Evolutionary conservation across 441 rosid species (phyloP).

Genomic region (Lepidium campestre): DNA sequence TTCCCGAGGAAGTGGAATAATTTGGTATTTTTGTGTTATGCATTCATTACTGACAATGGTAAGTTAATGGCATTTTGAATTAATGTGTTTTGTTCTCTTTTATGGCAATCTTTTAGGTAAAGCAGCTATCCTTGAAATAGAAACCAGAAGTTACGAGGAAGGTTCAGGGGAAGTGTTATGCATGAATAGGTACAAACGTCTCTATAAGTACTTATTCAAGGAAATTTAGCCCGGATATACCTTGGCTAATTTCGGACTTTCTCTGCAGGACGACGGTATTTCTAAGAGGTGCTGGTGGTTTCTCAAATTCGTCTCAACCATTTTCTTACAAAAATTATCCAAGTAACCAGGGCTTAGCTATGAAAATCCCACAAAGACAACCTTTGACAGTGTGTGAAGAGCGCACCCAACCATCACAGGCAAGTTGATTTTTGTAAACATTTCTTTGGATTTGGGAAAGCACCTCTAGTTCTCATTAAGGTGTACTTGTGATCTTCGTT

Average conservation of each 20-base stretch:
- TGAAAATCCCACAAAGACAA: constrained; percentile 60
- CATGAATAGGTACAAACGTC: constrained; percentile 62
- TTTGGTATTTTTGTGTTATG: neutral
- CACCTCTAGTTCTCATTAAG: neutral
- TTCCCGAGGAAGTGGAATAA: neutral
- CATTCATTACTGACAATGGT: neutral
- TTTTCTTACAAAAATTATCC: constrained; percentile 74
- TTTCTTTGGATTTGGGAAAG: neutral
- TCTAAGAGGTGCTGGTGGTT: constrained; percentile 89
- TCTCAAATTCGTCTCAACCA: constrained; percentile 64
- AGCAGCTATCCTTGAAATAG: constrained; percentile 81
- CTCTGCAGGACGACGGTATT: constrained; percentile 52
- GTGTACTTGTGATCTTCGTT: neutral
- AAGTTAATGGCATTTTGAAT: neutral
- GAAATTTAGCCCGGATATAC: neutral
- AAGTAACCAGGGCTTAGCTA: constrained; percentile 43
- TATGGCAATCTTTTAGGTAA: constrained; percentile 48
- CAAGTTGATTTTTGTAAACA: constrained; percentile 22
- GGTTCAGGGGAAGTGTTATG: constrained; percentile 68
- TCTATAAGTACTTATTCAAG: neutral
- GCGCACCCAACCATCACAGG: constrained; percentile 79
- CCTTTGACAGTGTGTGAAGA: constrained; percentile 67
- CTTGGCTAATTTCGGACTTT: constrained; percentile 10
- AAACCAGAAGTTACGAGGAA: constrained; percentile 68
- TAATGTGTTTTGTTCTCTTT: neutral